phyloP scores from a whole-genome alignment of 805 yeast species.

The Torulaspora microellipsoides region DNA sequence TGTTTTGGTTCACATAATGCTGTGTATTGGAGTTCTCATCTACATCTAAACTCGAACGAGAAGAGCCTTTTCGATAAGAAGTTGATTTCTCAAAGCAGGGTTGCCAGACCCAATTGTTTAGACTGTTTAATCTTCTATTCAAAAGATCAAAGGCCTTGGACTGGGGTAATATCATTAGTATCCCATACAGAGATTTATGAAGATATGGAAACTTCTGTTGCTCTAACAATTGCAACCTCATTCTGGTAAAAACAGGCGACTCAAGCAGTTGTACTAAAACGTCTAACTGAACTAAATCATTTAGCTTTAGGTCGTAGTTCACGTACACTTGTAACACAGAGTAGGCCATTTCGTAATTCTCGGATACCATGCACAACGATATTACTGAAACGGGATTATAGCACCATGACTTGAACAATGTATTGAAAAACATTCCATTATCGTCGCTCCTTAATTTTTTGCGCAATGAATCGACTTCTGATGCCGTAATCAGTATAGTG shows the following conservation, averaged over 20 bases:
- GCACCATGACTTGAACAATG: constrained; percentile 86
- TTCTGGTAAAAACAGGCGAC: constrained; percentile 84
- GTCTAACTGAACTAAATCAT: constrained; percentile 80
- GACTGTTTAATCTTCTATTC: constrained; percentile 60
- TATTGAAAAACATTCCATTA: constrained; percentile 66
- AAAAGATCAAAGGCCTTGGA: constrained; percentile 83
- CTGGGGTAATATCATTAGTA: constrained; percentile 91
- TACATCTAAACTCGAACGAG: constrained; percentile 8
- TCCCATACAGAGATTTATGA: constrained; percentile 84
- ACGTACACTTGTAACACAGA: constrained; percentile 76
- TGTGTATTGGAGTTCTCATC: constrained; percentile 19
- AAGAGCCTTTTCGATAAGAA: constrained; percentile 8
- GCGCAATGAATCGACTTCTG: constrained; percentile 69
- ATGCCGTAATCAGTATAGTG: constrained; percentile 79
- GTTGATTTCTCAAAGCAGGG: constrained; percentile 7
- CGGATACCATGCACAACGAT: constrained; percentile 78
- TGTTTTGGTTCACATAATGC: constrained; percentile 28
- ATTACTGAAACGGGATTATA: constrained; percentile 85
- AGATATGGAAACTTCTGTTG: constrained; percentile 78
- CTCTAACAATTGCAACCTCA: constrained; percentile 82
- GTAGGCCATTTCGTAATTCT: constrained; percentile 83
- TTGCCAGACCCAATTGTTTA: constrained; percentile 31
- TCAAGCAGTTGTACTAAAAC: constrained; percentile 84
- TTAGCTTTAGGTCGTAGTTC: constrained; percentile 68
- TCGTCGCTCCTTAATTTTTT: constrained; percentile 62